Evolutionary conservation across 2,329 filamentous ascomycete species (phyloP).

Genomic region (Capronia epimyces): DNA sequence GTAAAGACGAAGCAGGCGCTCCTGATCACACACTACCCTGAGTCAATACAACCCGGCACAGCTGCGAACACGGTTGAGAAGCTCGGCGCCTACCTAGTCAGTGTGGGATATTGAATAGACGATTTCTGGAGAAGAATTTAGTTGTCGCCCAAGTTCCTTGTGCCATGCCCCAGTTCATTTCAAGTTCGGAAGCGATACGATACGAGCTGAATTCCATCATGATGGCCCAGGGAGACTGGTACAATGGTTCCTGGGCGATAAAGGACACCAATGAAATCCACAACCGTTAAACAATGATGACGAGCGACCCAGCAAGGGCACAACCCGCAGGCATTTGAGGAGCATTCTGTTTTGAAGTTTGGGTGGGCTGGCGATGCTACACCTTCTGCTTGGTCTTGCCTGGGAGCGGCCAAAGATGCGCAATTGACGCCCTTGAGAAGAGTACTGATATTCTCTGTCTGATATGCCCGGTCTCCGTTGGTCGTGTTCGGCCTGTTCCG

Average conservation of each 20-base stretch:
- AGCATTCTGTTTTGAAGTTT: background rate
- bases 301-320: too few species aligned
- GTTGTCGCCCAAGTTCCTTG: background rate
- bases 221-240: background rate
- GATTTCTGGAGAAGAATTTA: too few species aligned
- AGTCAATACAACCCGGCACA: constrained; percentile 66
- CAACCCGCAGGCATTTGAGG: background rate
- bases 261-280: too few species aligned
- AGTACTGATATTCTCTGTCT: too few species aligned
- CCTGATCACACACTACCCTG: constrained; percentile 79
- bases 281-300: background rate
- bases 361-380: background rate
- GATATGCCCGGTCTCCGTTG: too few species aligned
- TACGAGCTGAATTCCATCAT: background rate
- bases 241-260: too few species aligned
- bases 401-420: background rate
- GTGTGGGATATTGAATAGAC: constrained; percentile 62
- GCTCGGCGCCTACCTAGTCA: constrained; percentile 81
- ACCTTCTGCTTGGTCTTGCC: background rate
- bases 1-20: constrained; percentile 85
- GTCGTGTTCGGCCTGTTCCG: background rate
- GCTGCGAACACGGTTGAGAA: constrained; percentile 73
- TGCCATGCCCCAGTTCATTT: background rate
- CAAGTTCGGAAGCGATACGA: too few species aligned
- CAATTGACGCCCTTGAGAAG: background rate